These are phyloP conservation scores for Cyberlindnera amylophila DNA, from an alignment of 805 yeast species.

Conservation along the genomic window DNA sequence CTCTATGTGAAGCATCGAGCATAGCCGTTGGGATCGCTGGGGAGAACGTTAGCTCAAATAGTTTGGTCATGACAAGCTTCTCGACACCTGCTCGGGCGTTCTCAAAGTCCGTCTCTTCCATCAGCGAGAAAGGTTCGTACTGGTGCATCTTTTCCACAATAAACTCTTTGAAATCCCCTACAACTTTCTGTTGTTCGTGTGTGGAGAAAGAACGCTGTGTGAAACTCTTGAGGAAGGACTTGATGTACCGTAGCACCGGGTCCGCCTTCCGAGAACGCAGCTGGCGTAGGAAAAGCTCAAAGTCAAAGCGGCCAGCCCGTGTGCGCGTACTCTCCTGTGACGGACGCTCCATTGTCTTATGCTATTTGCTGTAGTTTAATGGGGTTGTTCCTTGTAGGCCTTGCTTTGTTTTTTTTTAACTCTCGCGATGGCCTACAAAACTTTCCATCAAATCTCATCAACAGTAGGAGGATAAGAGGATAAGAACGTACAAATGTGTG, in stretches of 20 bases:
- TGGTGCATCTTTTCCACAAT: conserved; percentile 57
- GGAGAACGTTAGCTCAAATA: conserved; percentile 75
- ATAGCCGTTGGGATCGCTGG: conserved; percentile 54
- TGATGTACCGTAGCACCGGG: conserved; percentile 81
- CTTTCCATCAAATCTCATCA: background rate
- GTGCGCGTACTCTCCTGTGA: conserved; percentile 15
- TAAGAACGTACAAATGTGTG: too few species aligned
- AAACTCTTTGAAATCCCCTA: conserved; percentile 73
- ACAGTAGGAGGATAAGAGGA: too few species aligned
- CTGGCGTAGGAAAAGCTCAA: conserved; percentile 71
- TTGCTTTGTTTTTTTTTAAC: background rate
- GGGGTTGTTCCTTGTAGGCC: too few species aligned
- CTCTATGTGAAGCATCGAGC: conserved; percentile 52
- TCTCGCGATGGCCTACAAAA: background rate
- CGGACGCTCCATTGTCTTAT: conserved; percentile 8
- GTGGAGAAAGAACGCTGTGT: conserved; percentile 57
- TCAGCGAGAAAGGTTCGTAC: conserved; percentile 70
- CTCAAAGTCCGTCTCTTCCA: conserved; percentile 55
- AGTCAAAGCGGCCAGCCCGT: conserved; percentile 55
- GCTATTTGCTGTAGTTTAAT: background rate
- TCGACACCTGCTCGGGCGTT: conserved; percentile 91
- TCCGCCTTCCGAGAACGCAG: conserved; percentile 76
- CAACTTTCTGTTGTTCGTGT: conserved; percentile 72
- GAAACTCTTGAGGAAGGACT: conserved; percentile 80
- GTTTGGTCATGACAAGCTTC: conserved; percentile 83